Percentiles rank a stretch among this genome's conserved stretches.
phyloP scores from a whole-genome alignment of 2,329 filamentous ascomycete genomes.

The Aspergillus melleus region DNA sequence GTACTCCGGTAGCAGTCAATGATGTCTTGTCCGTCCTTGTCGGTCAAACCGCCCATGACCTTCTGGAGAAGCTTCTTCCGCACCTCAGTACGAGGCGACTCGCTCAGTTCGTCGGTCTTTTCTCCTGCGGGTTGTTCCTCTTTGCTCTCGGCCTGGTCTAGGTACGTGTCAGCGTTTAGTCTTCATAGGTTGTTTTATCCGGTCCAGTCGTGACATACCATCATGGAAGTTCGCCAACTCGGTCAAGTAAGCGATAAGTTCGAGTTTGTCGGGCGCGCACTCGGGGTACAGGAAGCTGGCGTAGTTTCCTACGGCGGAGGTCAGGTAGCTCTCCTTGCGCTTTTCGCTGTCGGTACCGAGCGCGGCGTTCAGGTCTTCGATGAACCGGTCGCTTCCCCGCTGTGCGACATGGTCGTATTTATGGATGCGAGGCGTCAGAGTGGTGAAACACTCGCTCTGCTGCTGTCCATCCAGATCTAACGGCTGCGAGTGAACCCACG shows the following conservation, averaged over 20 bases:
- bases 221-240: constrained; percentile 12
- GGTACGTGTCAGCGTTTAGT: background rate
- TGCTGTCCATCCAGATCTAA: constrained; percentile 5
- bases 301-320: constrained; percentile 14
- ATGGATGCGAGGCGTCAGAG: constrained; percentile 10
- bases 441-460: constrained; percentile 11
- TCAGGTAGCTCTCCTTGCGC: constrained; percentile 9
- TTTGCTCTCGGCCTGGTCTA: constrained; percentile 3
- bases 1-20: constrained; percentile 15
- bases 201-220: constrained; percentile 7
- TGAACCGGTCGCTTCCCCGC: constrained; percentile 12
- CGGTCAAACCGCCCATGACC: constrained; percentile 9
- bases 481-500: constrained; percentile 11
- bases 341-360: constrained; percentile 4
- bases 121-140: background rate
- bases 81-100: constrained; percentile 10
- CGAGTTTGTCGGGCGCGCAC: constrained; percentile 12
- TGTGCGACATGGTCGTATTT: constrained; percentile 17
- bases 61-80: constrained; percentile 10
- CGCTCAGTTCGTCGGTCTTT: constrained; percentile 5
- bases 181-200: too few relatives aligned
- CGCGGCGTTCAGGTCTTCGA: constrained; percentile 10
- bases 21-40: constrained; percentile 14
- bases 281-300: constrained; percentile 15
- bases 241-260: constrained; percentile 12